Base-by-base conservation (phyloP, 179 eudicot species). In the Silene noctiflora region DNA sequence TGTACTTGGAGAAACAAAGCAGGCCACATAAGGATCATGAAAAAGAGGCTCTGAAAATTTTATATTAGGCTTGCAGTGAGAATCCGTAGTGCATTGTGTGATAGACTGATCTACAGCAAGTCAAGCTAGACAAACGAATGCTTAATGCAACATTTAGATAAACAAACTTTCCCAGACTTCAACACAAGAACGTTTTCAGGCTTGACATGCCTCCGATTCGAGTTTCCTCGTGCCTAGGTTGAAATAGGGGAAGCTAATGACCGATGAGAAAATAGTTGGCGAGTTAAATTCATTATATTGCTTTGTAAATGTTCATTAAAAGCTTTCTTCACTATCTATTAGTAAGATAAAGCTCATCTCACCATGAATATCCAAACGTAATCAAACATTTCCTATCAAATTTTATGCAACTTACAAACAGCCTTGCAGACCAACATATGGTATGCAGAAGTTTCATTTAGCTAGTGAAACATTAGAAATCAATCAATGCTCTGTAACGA, bases 41-140 rank as follows among this genome's bases (percentile, higher is more conserved):
- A 94, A 86, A 48, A 94, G 86, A 80, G 98, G 98, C 58, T 94
- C 98, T 94, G 89, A 87, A 84, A 71, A 70, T 22, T 75, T 81
- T 48, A 62, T 24, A 69, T 62, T 67, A 67, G 64, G 42, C 25
- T 71, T 11, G 24, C 53, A 24, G 33, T 16, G 25, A 58, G 33
- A 71, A 33, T 8, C 24, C 72, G 48, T 55, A 5, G 44, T 27
- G 29, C 64, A 48, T 29, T 14, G 29, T 51, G 51, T n/a, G 27
- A 19, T 8, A 46, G 63, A 29, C 33, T 29, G 33, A 35, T 55
- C 46, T 39, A 8, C 46, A 39, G 46, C 46, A 7, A 39, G 11
- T 39, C 46, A 39, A 11, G 11, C 46, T 39, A 39, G 46, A 7
- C 46, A 39, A 39, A 39, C 42, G 42, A 39, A 39, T 7, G n/a